Conservation (phyloP, 1,284 basidiomycete genomes). For the Psilocybe mexicana region DNA sequence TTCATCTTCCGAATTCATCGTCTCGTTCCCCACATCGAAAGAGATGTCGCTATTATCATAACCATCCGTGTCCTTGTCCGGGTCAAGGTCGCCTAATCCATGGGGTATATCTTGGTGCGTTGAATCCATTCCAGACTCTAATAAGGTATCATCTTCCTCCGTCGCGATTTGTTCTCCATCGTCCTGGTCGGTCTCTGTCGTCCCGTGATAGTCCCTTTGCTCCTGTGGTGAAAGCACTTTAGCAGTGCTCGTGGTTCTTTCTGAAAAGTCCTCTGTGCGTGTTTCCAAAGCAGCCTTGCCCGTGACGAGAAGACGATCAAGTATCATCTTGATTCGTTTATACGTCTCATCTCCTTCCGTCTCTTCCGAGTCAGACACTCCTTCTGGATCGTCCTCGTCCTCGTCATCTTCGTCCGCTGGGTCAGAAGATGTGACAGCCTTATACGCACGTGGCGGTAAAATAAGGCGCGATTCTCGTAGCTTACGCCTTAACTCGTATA, state of each 20-base stretch:
- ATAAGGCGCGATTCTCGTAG: slow-evolving; percentile 76
- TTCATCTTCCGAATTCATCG: slow-evolving; percentile 28
- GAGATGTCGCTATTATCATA: background rate
- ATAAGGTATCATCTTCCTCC: background rate
- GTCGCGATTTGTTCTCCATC: too few relatives aligned
- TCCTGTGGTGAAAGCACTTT: slow-evolving; percentile 77
- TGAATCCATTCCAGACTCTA: background rate
- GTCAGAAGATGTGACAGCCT: slow-evolving; percentile 48
- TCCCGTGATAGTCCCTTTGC: slow-evolving; percentile 57
- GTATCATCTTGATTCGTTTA: slow-evolving; percentile 54
- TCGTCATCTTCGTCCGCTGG: slow-evolving; percentile 45
- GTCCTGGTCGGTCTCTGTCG: slow-evolving; percentile 23
- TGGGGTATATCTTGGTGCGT: slow-evolving; percentile 4
- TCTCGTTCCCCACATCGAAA: slow-evolving; percentile 9
- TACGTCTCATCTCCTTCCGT: slow-evolving; percentile 51
- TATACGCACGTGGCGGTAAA: slow-evolving; percentile 65
- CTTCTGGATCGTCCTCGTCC: slow-evolving; percentile 42
- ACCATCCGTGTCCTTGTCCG: background rate
- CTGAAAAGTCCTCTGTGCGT: slow-evolving; percentile 51
- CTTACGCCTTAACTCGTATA: slow-evolving; percentile 72
- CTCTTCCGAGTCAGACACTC: background rate
- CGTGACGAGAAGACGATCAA: slow-evolving; percentile 65
- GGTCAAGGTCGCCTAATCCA: background rate
- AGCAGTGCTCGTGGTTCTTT: slow-evolving; percentile 43
- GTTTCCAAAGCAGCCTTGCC: slow-evolving; percentile 63